phyloP scores from a whole-genome alignment of 2,329 filamentous ascomycete species.

The Phaeosphaeria sp. region DNA sequence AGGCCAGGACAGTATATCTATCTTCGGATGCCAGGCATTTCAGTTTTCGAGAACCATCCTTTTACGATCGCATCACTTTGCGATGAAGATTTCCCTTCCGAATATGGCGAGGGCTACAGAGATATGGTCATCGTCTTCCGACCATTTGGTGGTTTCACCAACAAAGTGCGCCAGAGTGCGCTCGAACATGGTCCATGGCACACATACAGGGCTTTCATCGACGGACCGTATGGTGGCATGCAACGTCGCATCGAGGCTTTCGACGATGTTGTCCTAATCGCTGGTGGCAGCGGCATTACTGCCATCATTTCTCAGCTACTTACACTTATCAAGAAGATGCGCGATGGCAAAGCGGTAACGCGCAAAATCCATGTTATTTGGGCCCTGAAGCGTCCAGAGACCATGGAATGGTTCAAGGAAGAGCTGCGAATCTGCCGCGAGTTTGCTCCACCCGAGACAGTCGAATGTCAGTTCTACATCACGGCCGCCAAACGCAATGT shows the following conservation, averaged over 20 bases:
- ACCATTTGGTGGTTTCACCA: slow-evolving; percentile 89
- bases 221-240: slow-evolving; percentile 96
- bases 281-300: slow-evolving; percentile 93
- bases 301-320: slow-evolving; percentile 90
- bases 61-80: slow-evolving; percentile 95
- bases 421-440: slow-evolving; percentile 91
- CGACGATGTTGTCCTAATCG: slow-evolving; percentile 90
- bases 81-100: slow-evolving; percentile 90
- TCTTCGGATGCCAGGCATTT: slow-evolving; percentile 90
- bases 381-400: slow-evolving; percentile 88
- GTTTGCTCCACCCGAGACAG: slow-evolving; percentile 83
- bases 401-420: slow-evolving; percentile 97
- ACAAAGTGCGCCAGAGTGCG: slow-evolving; percentile 80
- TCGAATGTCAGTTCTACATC: slow-evolving; percentile 94
- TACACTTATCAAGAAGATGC: slow-evolving; percentile 95
- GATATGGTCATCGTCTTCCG: slow-evolving; percentile 92
- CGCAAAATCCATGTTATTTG: slow-evolving; percentile 92
- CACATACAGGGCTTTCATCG: slow-evolving; percentile 89
- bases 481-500: slow-evolving; percentile 72
- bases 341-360: slow-evolving; percentile 91
- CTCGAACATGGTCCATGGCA: slow-evolving; percentile 87
- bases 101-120: slow-evolving; percentile 84
- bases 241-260: slow-evolving; percentile 87
- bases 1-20: slow-evolving; percentile 94
- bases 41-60: slow-evolving; percentile 88